phyloP scores from a whole-genome alignment of 2,329 filamentous ascomycete genomes.

The Tricladium varicosporioides region DNA sequence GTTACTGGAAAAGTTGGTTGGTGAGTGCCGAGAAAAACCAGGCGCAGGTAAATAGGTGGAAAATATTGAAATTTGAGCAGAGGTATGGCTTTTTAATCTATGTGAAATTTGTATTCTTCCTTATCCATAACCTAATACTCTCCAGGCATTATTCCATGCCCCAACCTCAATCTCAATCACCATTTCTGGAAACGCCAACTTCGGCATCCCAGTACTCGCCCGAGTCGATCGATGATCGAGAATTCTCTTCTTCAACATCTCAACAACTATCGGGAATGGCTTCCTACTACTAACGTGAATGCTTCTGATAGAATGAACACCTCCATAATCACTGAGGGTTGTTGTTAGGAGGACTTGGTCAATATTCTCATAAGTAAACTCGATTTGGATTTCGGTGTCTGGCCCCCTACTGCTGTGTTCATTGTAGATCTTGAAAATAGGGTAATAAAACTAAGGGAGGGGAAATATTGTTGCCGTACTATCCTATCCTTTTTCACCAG shows the following conservation, averaged over 20 bases:
- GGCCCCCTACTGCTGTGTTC: too few species aligned
- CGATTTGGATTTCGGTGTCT: neutral
- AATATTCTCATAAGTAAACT: neutral
- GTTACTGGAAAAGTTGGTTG: too few species aligned
- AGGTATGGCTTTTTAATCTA: too few species aligned
- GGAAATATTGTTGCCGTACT: neutral
- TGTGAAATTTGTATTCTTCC: too few species aligned
- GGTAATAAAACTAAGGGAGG: neutral
- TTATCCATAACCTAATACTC: too few species aligned
- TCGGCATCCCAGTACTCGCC: neutral
- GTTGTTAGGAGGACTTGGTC: neutral
- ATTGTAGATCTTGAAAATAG: too few species aligned
- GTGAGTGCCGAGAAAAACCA: too few species aligned
- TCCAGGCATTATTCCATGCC: neutral
- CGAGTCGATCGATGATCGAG: neutral
- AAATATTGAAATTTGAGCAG: too few species aligned
- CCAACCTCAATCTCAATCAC: constrained; percentile 3
- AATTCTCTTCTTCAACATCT: neutral
- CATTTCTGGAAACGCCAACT: neutral
- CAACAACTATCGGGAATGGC: neutral
- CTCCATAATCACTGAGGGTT: neutral
- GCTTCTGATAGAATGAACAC: neutral
- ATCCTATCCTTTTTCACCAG: neutral
- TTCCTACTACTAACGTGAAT: neutral
- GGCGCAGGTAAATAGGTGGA: too few species aligned